A percentile compares a stretch with the other conserved stretches of the same genome.
Conservation (phyloP, 257 asterid genomes). For the Solanum arcanum region DNA sequence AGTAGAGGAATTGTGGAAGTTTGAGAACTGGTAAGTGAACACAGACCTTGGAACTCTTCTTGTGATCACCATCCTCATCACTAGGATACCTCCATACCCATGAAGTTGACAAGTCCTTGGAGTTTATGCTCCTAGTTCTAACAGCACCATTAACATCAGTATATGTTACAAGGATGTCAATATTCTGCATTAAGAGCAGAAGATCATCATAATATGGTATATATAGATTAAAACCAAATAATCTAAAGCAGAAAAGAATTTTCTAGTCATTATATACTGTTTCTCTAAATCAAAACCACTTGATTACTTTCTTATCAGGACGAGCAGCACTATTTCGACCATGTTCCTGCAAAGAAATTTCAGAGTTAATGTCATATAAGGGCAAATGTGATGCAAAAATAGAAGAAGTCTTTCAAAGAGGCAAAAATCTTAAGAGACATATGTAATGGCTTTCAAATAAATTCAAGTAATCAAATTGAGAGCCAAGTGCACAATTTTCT, state of each 20-base stretch:
- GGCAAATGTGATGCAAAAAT: background rate
- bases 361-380: constrained; percentile 4
- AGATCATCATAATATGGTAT: background rate
- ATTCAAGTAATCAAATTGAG: background rate
- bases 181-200: constrained; percentile 50
- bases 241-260: background rate
- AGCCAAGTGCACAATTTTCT: background rate
- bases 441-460: background rate
- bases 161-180: constrained; percentile 71
- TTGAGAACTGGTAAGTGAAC: background rate
- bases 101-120: constrained; percentile 71
- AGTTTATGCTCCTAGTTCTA: constrained; percentile 48
- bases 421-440: background rate
- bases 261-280: background rate
- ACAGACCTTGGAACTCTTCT: constrained; percentile 33
- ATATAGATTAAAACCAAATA: background rate
- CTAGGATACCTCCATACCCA: constrained; percentile 83
- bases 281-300: constrained; percentile 7
- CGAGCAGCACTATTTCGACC: constrained; percentile 30
- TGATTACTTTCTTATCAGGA: constrained; percentile 51
- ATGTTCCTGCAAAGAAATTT: constrained; percentile 41
- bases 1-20: constrained; percentile 3
- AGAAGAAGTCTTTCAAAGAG: background rate
- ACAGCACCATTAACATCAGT: constrained; percentile 69
- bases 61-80: constrained; percentile 26